Evolutionary conservation across 352 stramenopile species (phyloP), one percentile per base, ranked within the genome.

Genomic region (Globisporangium paddicum): DNA sequence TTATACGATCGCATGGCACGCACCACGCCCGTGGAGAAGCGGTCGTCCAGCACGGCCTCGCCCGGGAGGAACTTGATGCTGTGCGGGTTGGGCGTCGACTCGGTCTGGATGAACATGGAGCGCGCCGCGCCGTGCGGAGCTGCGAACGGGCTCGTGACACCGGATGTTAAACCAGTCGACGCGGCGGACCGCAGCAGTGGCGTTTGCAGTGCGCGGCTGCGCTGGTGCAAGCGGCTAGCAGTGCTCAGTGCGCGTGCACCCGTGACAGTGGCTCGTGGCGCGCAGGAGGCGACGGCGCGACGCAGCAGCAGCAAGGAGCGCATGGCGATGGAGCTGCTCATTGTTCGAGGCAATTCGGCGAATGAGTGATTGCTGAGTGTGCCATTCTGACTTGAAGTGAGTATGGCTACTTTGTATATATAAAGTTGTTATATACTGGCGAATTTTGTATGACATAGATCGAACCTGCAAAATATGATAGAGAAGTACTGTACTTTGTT

Each of bases 91-190:
- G 98, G 98, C 48, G 98, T 99, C 35, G 89, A 71, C 69, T 98
- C 96, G 38, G 96, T 99, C 82, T 99, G 93, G 71, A 99, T 98
- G 79, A 99, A 99, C 67, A 99, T 95, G 63, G 93, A 73, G 73
- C 93, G 69, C 62, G 80, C 37, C 35, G 90, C 67, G 60, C 82
- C 82, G 3, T 38, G 19, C 25, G 58, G 9, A 19, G 34, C 34
- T 1, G 32, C 41, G 50, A 64, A 64, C 50, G 58, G 58, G 23
- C 35, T 19, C 35, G 14, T 41, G 35, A n/a, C n/a, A n/a, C 34
- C 34, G 34, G 30, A 9, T 35, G 19, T 46, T 23, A 28, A 34
- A 32, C 25, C n/a, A 34, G 16, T 7, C 5, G 55, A 26, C 1
- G 45, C 58, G 34, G 19, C 4, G 23, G 28, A 21, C 16, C 41